Evolutionary conservation across 2,329 filamentous ascomycete species (phyloP).

Genomic region (Penicillium occitanis): DNA sequence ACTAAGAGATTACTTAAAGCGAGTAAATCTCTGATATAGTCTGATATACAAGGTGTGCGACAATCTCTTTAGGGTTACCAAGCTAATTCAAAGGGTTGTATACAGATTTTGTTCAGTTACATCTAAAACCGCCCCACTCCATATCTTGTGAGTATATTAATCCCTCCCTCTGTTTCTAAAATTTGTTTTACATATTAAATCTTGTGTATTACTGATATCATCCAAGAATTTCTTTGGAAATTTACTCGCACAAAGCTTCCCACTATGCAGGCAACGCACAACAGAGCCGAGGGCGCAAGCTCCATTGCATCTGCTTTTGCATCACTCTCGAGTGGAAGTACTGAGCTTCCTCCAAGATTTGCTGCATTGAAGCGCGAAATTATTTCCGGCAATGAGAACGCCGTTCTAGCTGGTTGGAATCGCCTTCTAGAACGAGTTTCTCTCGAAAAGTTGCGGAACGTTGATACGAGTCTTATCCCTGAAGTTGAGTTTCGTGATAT

Average conservation of each 20-base stretch:
- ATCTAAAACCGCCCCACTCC: not conserved
- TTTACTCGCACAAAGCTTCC: not conserved
- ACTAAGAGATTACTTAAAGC: not conserved
- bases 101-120: not conserved
- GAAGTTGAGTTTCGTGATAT: conserved; percentile 33
- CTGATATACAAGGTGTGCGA: not conserved
- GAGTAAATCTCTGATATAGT: not conserved
- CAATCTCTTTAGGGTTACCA: not conserved
- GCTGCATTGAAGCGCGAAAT: conserved; percentile 2
- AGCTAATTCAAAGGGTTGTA: not conserved
- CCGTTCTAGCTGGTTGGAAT: conserved; percentile 13
- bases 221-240: not conserved
- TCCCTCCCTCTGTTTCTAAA: not conserved
- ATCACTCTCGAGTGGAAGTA: conserved; percentile 8
- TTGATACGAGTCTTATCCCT: conserved; percentile 32
- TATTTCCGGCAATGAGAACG: not conserved
- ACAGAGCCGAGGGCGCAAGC: conserved; percentile 13
- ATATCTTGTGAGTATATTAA: not conserved
- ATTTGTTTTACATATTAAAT: not conserved
- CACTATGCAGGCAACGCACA: conserved; percentile 12
- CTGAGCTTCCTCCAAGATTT: conserved; percentile 5
- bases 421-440: conserved; percentile 13
- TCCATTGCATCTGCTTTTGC: conserved; percentile 18
- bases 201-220: not conserved
- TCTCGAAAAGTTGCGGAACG: not conserved